Percentiles rank a stretch among this genome's conserved stretches.
phyloP scores from a whole-genome alignment of 441 rosid genomes.

The Lagerstroemia fauriei region DNA sequence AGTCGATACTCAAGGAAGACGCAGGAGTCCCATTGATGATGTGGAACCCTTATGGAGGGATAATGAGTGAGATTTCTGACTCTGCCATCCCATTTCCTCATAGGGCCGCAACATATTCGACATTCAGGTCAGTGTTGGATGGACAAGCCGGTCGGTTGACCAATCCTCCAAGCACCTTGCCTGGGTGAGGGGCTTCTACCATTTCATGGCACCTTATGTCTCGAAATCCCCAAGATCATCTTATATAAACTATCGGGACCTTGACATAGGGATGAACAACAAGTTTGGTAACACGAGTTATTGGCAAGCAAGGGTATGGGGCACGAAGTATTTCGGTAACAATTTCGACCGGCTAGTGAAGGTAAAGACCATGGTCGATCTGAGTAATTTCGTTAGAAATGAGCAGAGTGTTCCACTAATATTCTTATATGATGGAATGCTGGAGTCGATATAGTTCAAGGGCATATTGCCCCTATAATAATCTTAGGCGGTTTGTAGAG shows the following conservation, averaged over 20 bases:
- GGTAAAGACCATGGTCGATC: constrained; percentile 34
- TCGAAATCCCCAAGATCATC: constrained; percentile 21
- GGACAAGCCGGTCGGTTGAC: constrained; percentile 16
- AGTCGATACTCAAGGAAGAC: constrained; percentile 18
- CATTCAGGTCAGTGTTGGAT: constrained; percentile 15
- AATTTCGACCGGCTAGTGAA: constrained; percentile 32
- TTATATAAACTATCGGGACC: constrained; percentile 23
- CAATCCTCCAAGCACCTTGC: neutral
- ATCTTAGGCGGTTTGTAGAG: no score
- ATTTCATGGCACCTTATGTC: constrained; percentile 20
- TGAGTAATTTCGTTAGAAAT: constrained; percentile 31
- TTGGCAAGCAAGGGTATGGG: constrained; percentile 23
- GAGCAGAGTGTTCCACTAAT: constrained; percentile 32
- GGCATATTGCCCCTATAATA: no score
- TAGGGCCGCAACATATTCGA: constrained; percentile 27
- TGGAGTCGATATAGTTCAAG: no score
- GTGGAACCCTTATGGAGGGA: constrained; percentile 29
- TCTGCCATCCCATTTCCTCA: constrained; percentile 20
- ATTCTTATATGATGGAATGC: no score
- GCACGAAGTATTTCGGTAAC: constrained; percentile 30
- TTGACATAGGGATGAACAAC: constrained; percentile 19
- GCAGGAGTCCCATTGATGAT: neutral
- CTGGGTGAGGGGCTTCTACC: constrained; percentile 9
- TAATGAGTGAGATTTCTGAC: constrained; percentile 42
- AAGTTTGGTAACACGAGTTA: constrained; percentile 13